Conservation (phyloP, 192 early-diverging fungal species). For the Phycomyces nitens region DNA sequence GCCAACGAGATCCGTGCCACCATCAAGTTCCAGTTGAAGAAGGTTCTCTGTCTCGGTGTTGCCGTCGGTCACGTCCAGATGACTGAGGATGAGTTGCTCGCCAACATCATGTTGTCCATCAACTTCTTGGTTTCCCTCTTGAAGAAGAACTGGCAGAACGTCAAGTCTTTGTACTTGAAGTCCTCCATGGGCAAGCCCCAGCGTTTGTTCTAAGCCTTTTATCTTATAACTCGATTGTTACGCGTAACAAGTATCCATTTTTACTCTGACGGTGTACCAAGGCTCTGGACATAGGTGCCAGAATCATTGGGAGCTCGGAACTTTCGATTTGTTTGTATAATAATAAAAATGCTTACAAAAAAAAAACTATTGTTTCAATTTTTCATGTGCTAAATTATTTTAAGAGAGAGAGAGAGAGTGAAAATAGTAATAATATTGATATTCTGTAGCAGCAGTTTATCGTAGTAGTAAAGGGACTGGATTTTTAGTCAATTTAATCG, state of each 20-base stretch:
- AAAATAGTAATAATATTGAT: no score
- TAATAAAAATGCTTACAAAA: constrained; percentile 1
- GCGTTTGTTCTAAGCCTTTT: constrained; percentile 71
- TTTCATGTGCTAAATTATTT: no score
- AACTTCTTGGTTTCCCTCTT: constrained; percentile 97
- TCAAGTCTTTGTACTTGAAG: constrained; percentile 97
- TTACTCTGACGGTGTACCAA: constrained; percentile 30
- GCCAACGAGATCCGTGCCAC: constrained; percentile 92
- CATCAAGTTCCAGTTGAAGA: constrained; percentile 99
- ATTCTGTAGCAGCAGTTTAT: no score
- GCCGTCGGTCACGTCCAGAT: constrained; percentile 93
- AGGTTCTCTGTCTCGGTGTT: constrained; percentile 96
- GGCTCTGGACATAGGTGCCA: constrained; percentile 31
- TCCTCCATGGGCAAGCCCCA: constrained; percentile 93
- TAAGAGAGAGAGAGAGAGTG: no score
- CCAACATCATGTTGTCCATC: constrained; percentile 96
- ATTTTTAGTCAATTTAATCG: no score
- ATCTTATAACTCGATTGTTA: not conserved
- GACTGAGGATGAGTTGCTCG: constrained; percentile 91
- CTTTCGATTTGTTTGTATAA: constrained; percentile 11
- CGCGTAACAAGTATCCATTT: constrained; percentile 13
- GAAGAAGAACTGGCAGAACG: constrained; percentile 99
- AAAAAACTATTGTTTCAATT: not conserved
- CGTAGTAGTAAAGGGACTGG: no score
- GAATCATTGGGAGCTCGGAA: constrained; percentile 30